Conservation (phyloP, 768 basidiomycete genomes). For the Agaricus blazei region DNA sequence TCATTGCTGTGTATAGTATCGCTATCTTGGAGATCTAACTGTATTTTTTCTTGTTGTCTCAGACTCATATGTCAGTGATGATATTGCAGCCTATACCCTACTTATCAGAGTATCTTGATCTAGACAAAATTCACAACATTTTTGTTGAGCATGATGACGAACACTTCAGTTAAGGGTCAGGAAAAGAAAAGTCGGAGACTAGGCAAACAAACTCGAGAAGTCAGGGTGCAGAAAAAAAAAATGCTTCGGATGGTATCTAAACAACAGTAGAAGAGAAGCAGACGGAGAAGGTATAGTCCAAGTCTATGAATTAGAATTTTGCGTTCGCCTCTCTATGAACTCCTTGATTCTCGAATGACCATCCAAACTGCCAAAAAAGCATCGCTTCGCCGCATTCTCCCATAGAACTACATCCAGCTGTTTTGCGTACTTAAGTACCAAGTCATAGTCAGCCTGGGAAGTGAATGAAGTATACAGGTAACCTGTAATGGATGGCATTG, state of each 20-base stretch:
- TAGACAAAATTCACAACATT: neutral
- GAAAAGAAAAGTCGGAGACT: too few species aligned
- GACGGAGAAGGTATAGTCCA: neutral
- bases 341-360: conserved; percentile 75
- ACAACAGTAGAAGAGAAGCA: neutral
- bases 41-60: neutral
- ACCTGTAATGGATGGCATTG: conserved; percentile 39
- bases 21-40: conserved; percentile 6
- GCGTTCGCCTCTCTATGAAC: conserved; percentile 69
- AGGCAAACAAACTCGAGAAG: neutral
- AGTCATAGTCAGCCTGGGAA: conserved; percentile 82
- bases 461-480: conserved; percentile 87
- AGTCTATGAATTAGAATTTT: conserved; percentile 7
- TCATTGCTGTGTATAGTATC: conserved; percentile 1
- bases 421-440: conserved; percentile 80
- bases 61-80: neutral
- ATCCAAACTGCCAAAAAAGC: conserved; percentile 78
- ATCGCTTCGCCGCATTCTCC: conserved; percentile 69
- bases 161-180: too few species aligned
- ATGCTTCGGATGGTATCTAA: neutral
- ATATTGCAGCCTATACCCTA: conserved; percentile 2
- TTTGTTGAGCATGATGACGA: neutral
- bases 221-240: neutral
- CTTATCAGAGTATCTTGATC: neutral
- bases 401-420: conserved; percentile 79